These are phyloP conservation scores for Phlebiopsis gigantea DNA, from an alignment of 768 basidiomycete species.

Conservation along the genomic window DNA sequence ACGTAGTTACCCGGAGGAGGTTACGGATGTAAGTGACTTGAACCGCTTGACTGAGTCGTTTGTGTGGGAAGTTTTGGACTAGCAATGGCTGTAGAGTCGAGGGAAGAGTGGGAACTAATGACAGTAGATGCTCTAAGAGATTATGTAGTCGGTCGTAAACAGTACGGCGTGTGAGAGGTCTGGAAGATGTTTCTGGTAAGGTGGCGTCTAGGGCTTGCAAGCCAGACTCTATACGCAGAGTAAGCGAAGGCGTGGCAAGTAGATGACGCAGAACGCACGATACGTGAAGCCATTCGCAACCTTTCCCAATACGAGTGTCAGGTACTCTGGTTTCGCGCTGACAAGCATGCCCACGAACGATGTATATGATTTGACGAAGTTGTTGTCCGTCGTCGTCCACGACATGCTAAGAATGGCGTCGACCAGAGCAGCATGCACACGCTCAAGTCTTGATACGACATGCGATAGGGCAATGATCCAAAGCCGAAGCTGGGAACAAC, in stretches of 20 bases:
- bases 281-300: slow-evolving; percentile 84
- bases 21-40: slow-evolving; percentile 93
- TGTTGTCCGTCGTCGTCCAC: slow-evolving; percentile 87
- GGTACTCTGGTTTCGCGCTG: slow-evolving; percentile 87
- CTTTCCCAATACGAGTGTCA: slow-evolving; percentile 76
- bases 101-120: slow-evolving; percentile 87
- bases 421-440: slow-evolving; percentile 72
- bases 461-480: slow-evolving; percentile 89
- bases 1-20: slow-evolving; percentile 71
- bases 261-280: slow-evolving; percentile 49
- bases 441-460: slow-evolving; percentile 86
- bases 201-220: slow-evolving; percentile 54
- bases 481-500: slow-evolving; percentile 55
- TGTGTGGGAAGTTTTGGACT: slow-evolving; percentile 85
- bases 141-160: slow-evolving; percentile 85
- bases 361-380: slow-evolving; percentile 83
- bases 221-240: slow-evolving; percentile 54
- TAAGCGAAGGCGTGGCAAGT: slow-evolving; percentile 3
- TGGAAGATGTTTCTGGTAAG: slow-evolving; percentile 57
- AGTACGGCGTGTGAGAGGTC: slow-evolving; percentile 71
- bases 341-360: slow-evolving; percentile 89
- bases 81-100: slow-evolving; percentile 84
- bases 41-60: slow-evolving; percentile 72
- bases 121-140: slow-evolving; percentile 81
- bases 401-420: slow-evolving; percentile 84